Evolutionary conservation across 1,284 basidiomycete species (phyloP), one percentile per base, ranked within the genome.

Genomic region (Tylopilus sp.): DNA sequence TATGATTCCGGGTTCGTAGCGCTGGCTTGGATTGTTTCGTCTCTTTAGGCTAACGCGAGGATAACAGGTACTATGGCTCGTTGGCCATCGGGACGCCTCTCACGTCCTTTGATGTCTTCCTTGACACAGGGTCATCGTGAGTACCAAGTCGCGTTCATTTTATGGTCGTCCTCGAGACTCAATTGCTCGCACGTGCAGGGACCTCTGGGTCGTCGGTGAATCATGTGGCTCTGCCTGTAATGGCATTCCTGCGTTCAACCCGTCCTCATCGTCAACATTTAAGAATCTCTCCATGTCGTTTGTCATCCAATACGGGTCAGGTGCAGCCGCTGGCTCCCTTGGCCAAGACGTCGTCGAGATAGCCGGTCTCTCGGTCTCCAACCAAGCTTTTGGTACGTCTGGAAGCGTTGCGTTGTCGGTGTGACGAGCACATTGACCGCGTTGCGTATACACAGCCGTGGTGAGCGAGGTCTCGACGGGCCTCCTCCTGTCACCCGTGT

Each of bases 121-220:
- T 80, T 18, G 77, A 85, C 62, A 85, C 83, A 0, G 83, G 84
- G 6, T 84, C 82, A 21, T 64, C 72, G 73, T 73, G 44, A 53
- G 71, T 66, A 18, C 7, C 12, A 2, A 6, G 1, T 0, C 3
- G 2, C 7, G 26, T 7, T 44, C 39, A 7, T 1, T 15, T 10
- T 6, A 4, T 1, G 1, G 7, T 15, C 24, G 17, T 34, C 11
- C 9, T 8, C 35, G 40, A 41, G 21, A 30, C 17, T 31, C 15
- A 31, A n/a, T n/a, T n/a, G 14, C 6, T 3, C 44, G 40, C 4
- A 12, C 15, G 5, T 7, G 10, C 40, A 66, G 64, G 34, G 64
- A 66, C 29, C 56, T 66, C 18, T 66, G 64, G 64, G 40, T 66
- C 12, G 52, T 42, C 8, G 48, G 42, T 2, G 49, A 29, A 21